phyloP scores from a whole-genome alignment of 768 basidiomycete genomes.

The Chalciporus pseudorubinellus region DNA sequence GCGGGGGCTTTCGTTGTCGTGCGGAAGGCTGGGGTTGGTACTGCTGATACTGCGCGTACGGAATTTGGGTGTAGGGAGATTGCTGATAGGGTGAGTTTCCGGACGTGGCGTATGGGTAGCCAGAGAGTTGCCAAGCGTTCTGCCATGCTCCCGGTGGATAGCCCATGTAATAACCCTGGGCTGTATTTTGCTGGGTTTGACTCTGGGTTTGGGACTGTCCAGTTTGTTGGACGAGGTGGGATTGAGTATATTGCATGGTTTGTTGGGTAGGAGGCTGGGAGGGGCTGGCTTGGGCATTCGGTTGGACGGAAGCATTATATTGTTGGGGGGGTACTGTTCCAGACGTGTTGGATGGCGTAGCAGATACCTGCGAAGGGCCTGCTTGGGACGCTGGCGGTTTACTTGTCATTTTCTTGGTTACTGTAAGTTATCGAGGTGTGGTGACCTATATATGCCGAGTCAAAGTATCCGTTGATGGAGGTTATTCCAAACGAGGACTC shows the following conservation, averaged over 20 bases:
- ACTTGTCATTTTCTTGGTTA: conserved; percentile 33
- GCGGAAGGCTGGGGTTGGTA: conserved; percentile 27
- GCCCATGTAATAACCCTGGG: conserved; percentile 34
- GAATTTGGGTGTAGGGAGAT: conserved; percentile 33
- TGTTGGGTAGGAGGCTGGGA: conserved; percentile 18
- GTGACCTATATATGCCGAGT: too few relatives aligned
- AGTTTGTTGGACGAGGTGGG: conserved; percentile 18
- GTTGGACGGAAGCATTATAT: conserved; percentile 14
- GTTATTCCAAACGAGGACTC: conserved; percentile 6
- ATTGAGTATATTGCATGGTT: conserved; percentile 19
- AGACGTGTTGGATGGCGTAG: conserved; percentile 6
- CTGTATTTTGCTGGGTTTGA: conserved; percentile 26
- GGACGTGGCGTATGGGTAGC: conserved; percentile 31
- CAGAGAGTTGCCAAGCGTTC: conserved; percentile 34
- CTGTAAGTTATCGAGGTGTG: not conserved
- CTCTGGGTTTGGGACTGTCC: conserved; percentile 15
- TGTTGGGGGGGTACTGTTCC: conserved; percentile 10
- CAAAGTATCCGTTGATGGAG: not conserved
- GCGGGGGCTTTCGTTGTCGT: too few relatives aligned
- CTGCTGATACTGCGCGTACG: conserved; percentile 34
- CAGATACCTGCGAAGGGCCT: conserved; percentile 32
- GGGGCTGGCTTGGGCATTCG: conserved; percentile 12
- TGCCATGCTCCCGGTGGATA: conserved; percentile 34
- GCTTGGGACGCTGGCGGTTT: conserved; percentile 43
- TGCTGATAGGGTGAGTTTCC: conserved; percentile 33